Conservation (phyloP, 352 stramenopile species). For the Phytophthora brassicae region DNA sequence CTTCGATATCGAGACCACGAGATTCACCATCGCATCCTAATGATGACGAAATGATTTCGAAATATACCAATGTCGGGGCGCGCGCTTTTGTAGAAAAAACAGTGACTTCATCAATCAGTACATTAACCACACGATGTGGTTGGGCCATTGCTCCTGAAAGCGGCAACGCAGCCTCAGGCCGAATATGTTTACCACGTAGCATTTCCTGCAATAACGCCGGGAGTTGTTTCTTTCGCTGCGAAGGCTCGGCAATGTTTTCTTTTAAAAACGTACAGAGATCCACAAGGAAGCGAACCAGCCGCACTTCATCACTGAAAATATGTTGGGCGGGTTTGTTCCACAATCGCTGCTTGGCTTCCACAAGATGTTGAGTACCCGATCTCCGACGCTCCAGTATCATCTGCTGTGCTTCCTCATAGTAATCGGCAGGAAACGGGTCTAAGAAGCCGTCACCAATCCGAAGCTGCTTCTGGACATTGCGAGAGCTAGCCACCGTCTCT, state of each 20-base stretch:
- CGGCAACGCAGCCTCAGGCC: slow-evolving; percentile 53
- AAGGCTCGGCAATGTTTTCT: slow-evolving; percentile 47
- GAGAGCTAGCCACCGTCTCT: slow-evolving; percentile 41
- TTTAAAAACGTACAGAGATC: slow-evolving; percentile 70
- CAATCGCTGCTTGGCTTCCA: slow-evolving; percentile 46
- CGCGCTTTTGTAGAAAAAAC: slow-evolving; percentile 75
- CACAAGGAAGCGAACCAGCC: slow-evolving; percentile 61
- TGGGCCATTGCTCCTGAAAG: slow-evolving; percentile 29
- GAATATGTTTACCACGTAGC: slow-evolving; percentile 45
- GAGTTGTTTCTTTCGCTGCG: slow-evolving; percentile 48
- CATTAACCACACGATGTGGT: slow-evolving; percentile 50
- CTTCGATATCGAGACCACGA: background rate
- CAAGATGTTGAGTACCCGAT: slow-evolving; percentile 35
- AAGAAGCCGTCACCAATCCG: slow-evolving; percentile 40
- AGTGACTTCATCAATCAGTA: slow-evolving; percentile 58
- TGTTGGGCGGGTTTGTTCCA: slow-evolving; percentile 45
- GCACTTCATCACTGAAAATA: slow-evolving; percentile 61
- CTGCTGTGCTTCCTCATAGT: slow-evolving; percentile 44
- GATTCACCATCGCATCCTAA: slow-evolving; percentile 8
- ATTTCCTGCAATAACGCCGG: slow-evolving; percentile 47
- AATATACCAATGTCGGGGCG: slow-evolving; percentile 66
- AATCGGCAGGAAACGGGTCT: slow-evolving; percentile 48
- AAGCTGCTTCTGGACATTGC: slow-evolving; percentile 37
- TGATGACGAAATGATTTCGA: slow-evolving; percentile 51
- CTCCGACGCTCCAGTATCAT: slow-evolving; percentile 42